A percentile compares a stretch with the other conserved stretches of the same genome.
These are phyloP conservation scores for Zostera marina DNA, from an alignment of 116 monocot genomes.

Conservation along the genomic window DNA sequence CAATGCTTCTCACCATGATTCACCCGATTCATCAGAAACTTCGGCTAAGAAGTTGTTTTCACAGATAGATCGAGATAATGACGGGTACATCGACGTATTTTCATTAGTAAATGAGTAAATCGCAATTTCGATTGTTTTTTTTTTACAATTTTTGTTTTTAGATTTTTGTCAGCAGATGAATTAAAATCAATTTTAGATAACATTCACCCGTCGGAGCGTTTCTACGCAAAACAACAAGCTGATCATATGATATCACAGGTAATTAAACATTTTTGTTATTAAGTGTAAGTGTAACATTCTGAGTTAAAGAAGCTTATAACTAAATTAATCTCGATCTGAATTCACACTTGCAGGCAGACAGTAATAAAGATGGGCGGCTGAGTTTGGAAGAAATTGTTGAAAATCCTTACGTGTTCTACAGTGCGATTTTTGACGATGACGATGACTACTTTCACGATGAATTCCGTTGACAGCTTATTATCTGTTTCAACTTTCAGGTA, in stretches of 20 bases:
- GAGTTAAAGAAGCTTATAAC: neutral
- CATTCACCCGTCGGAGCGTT: slow-evolving; percentile 81
- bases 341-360: slow-evolving; percentile 63
- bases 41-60: slow-evolving; percentile 59
- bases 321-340: too few species aligned
- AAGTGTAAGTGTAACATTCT: neutral
- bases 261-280: slow-evolving; percentile 3
- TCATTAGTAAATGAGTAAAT: neutral
- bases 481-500: too few species aligned
- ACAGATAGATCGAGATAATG: slow-evolving; percentile 67
- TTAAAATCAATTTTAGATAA: slow-evolving; percentile 47
- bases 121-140: too few species aligned
- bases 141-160: slow-evolving; percentile 8
- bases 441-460: slow-evolving; percentile 61
- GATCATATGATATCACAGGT: slow-evolving; percentile 69
- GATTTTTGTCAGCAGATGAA: slow-evolving; percentile 67
- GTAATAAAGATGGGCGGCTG: slow-evolving; percentile 61
- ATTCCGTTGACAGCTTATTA: slow-evolving; percentile 42
- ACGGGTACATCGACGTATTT: slow-evolving; percentile 32
- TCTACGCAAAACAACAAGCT: slow-evolving; percentile 96
- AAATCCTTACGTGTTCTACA: slow-evolving; percentile 83
- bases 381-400: slow-evolving; percentile 83
- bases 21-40: slow-evolving; percentile 28
- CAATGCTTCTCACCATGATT: slow-evolving; percentile 23
- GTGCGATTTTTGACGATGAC: slow-evolving; percentile 60